Percentiles rank a stretch among this genome's conserved stretches.
Evolutionary conservation across 345 rosid species (phyloP).

Genomic region (Linum trigynum): DNA sequence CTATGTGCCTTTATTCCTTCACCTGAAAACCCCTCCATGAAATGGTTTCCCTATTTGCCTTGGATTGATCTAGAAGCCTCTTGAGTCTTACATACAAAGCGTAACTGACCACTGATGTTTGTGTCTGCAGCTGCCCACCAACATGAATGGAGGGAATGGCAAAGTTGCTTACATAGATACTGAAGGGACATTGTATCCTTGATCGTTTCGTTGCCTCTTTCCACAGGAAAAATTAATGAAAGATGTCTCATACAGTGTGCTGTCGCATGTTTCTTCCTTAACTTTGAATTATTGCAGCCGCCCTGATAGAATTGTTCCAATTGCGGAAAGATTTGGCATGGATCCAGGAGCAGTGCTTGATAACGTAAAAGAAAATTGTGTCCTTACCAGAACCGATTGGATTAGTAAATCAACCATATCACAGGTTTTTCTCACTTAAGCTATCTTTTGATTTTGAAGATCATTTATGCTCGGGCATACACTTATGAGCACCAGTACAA

Average conservation of each 20-base stretch:
- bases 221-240: background rate
- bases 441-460: conserved; percentile 33
- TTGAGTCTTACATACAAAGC: background rate
- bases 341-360: conserved; percentile 94
- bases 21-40: background rate
- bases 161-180: conserved; percentile 89
- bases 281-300: conserved; percentile 43
- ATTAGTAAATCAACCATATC: conserved; percentile 3
- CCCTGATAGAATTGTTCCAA: conserved; percentile 74
- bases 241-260: background rate
- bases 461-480: conserved; percentile 85
- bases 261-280: conserved; percentile 22
- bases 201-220: conserved; percentile 3
- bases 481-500: conserved; percentile 81
- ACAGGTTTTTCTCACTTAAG: background rate
- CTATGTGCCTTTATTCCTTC: background rate
- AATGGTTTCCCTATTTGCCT: background rate
- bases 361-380: conserved; percentile 38
- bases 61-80: background rate
- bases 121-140: conserved; percentile 61
- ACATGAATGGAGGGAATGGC: conserved; percentile 85
- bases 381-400: background rate
- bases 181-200: conserved; percentile 86
- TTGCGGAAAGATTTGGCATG: conserved; percentile 99
- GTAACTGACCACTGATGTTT: background rate